Evolutionary conservation across 441 rosid genomes (phyloP).

Genomic region (Gossypium davidsonii): DNA sequence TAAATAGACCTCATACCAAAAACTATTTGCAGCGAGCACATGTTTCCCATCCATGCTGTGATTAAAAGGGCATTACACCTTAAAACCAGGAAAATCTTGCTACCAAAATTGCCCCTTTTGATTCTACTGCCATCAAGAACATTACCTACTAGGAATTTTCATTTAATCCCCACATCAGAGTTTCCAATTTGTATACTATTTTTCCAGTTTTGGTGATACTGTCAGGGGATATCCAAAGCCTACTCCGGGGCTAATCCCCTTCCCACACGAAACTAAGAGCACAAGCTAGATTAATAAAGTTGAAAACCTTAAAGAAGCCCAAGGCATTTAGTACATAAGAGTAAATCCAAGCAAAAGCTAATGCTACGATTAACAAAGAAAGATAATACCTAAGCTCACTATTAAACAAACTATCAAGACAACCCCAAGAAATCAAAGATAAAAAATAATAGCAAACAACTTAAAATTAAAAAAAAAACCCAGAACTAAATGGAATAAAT

Average conservation of each 20-base stretch:
- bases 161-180: background rate
- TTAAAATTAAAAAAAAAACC: background rate
- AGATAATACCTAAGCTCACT: background rate
- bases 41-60: background rate
- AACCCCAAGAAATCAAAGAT: constrained; percentile 3
- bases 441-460: background rate
- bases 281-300: background rate
- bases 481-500: background rate
- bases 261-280: background rate
- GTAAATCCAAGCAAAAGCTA: background rate
- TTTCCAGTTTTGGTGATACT: background rate
- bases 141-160: background rate
- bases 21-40: background rate
- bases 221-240: background rate
- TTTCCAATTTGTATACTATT: background rate
- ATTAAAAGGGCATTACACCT: background rate
- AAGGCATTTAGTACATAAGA: background rate
- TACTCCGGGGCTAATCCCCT: background rate
- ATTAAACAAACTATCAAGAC: background rate
- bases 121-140: background rate
- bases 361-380: background rate
- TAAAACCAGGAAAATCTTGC: background rate
- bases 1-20: background rate
- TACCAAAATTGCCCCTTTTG: background rate
- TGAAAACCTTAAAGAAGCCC: background rate